Base-by-base conservation (phyloP, 805 yeast species). In the Starmerella geochares region DNA sequence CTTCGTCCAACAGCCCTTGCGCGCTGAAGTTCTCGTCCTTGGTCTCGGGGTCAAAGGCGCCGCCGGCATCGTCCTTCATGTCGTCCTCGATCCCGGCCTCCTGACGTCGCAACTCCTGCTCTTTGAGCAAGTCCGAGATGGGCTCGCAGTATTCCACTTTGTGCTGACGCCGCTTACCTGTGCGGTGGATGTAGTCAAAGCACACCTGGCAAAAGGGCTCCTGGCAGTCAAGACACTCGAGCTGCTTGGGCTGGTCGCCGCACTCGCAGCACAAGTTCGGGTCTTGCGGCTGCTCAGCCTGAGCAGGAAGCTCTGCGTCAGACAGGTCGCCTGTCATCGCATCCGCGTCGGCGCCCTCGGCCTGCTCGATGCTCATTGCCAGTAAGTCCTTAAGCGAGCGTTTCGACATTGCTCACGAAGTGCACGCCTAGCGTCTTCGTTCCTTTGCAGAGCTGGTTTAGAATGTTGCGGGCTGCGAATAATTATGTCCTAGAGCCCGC, bases 191-290 rank as follows among this genome's bases (percentile, higher is more conserved):
- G 67, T 80, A 74, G 40, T 71, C 77, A 59, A 75, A 82, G 61
- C 90, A 83, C 3, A 81, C 84, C 27, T 73, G 70, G 64, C 92
- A 83, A 58, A 80, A 83, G 14, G 70, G 70, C 58, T 83, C 90
- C 36, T 74, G 76, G 65, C 92, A 83, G 50, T 71, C 72, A 28
- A 65, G 60, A 63, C 92, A 83, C 32, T 68, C 63, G n/a, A 79
- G 63, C 56, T 80, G 85, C 3, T 76, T 68, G 19, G 84, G 81
- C 78, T 80, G 84, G 60, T 82, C 86, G 32, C 75, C 75, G 62
- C 92, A 83, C 56, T 83, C 90, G 16, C 78, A 71, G 63, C 92
- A 83, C 37, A 74, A 65, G 10, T 64, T 42, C 28, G 45, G 44
- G 23, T 51, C 46, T 7, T n/a, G 33, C 16, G 42, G 24, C 20